Evolutionary conservation across 352 stramenopile genomes (phyloP).

Genomic region (Pythium volutum): DNA sequence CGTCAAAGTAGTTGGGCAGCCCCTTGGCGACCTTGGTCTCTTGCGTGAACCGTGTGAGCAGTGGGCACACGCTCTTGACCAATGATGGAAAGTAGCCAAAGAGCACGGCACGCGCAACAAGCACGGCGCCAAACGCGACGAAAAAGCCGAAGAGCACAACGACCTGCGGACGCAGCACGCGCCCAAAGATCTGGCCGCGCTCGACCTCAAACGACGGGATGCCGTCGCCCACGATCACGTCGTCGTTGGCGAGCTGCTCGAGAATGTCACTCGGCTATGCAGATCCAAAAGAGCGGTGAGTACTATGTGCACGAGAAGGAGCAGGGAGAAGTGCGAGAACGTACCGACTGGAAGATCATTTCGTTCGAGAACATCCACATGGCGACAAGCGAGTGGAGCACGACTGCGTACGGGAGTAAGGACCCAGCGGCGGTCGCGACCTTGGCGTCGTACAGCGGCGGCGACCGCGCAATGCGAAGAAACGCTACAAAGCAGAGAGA

Average conservation of each 20-base stretch:
- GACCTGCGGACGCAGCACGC: slow-evolving; percentile 68
- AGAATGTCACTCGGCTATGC: slow-evolving; percentile 29
- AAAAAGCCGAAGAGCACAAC: slow-evolving; percentile 77
- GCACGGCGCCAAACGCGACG: slow-evolving; percentile 39
- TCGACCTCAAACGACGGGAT: slow-evolving; percentile 51
- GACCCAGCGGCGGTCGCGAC: slow-evolving; percentile 52
- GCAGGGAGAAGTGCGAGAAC: not conserved
- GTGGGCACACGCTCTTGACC: slow-evolving; percentile 52
- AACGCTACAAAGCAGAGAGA: slow-evolving; percentile 35
- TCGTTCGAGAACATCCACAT: slow-evolving; percentile 89
- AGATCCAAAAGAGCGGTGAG: no score
- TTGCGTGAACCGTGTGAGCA: slow-evolving; percentile 50
- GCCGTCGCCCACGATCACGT: slow-evolving; percentile 36
- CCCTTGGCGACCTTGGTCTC: slow-evolving; percentile 53
- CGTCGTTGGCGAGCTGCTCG: slow-evolving; percentile 21
- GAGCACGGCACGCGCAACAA: slow-evolving; percentile 57
- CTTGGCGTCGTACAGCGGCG: slow-evolving; percentile 69
- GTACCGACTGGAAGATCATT: slow-evolving; percentile 73
- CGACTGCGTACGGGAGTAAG: slow-evolving; percentile 68
- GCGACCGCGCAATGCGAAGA: slow-evolving; percentile 64
- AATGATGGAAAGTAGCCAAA: slow-evolving; percentile 68
- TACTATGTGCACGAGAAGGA: no score
- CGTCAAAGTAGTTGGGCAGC: slow-evolving; percentile 85
- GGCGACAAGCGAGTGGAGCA: slow-evolving; percentile 67
- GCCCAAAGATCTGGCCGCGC: slow-evolving; percentile 48